Base-by-base conservation (phyloP, 225 moss, liverwort and hornwort genomes). In the Sphagnum tenellum region DNA sequence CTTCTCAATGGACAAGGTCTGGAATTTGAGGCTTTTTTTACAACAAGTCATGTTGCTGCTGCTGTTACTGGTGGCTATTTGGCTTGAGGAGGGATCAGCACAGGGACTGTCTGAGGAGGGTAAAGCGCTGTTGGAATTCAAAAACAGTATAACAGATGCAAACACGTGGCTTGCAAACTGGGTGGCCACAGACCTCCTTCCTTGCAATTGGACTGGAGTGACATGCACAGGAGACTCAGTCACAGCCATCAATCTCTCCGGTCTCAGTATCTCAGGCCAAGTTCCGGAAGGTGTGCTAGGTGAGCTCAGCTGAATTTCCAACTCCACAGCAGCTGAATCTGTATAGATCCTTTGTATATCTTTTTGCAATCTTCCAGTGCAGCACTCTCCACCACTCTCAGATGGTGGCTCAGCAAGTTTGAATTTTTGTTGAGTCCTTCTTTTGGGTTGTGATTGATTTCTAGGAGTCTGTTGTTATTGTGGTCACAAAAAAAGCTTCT, bases 161-260 rank as follows among this genome's bases (percentile, higher is more conserved):
- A 68, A 56, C 68, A 51, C 4, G 64, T 2, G 4, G 11, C 55
- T 72, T 56, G 55, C 55, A 45, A 29, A 72, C 14, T 76, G 68
- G 72, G 65, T 68, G 3, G 67, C 60, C 47, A 48, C 65, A 5
- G 68, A 76, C 52, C 55, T 68, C 3, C 56, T 61, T 45, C 68
- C 68, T 44, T 76, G 76, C 64, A n/a, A 46, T 46, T 72, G 76
- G 72, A 65, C 54, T 50, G 64, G 68, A 5, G 60, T 72, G 56
- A 69, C 1, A 6, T 76, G 68, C 46, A 64, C 61, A 29, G 3
- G 46, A 46, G 56, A 68, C 3, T 72, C 8, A 4, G n/a, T 72
- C 14, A 64, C 76, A 13, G 4, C 14, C 10, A 50, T 72, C 29
- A 64, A 61, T 68, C 64, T 72, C 51, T 3, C 10, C 68, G 59